Evolutionary conservation across 1,284 basidiomycete genomes (phyloP).

Genomic region (Trametes versicolor): DNA sequence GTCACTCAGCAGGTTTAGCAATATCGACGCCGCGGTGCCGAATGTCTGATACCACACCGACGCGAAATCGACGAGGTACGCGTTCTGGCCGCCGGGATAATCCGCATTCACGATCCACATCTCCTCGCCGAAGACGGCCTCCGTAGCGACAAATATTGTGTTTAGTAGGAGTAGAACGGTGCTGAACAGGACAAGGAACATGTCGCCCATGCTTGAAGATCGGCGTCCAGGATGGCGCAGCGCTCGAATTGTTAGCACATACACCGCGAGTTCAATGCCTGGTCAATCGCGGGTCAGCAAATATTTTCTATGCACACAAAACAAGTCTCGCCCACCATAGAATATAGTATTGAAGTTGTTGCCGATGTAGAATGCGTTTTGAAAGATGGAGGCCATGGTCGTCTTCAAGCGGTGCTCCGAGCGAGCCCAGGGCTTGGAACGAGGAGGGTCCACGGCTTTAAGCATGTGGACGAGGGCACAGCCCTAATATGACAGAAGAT

Average conservation of each 20-base stretch:
- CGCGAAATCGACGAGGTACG: slow-evolving; percentile 23
- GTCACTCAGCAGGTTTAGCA: slow-evolving; percentile 25
- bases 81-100: slow-evolving; percentile 24
- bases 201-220: background rate
- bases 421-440: too few species aligned
- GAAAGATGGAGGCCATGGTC: slow-evolving; percentile 17
- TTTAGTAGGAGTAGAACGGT: slow-evolving; percentile 23
- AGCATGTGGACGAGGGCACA: too few species aligned
- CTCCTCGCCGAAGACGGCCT: slow-evolving; percentile 31
- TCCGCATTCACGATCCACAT: slow-evolving; percentile 31
- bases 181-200: slow-evolving; percentile 21
- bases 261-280: slow-evolving; percentile 39
- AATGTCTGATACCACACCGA: slow-evolving; percentile 35
- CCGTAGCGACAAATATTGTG: slow-evolving; percentile 29
- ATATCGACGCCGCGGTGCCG: slow-evolving; percentile 25
- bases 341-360: slow-evolving; percentile 38
- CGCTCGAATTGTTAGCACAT: slow-evolving; percentile 30
- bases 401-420: too few species aligned
- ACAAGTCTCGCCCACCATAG: slow-evolving; percentile 32
- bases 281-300: background rate
- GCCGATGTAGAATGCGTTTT: slow-evolving; percentile 40
- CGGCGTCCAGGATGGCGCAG: slow-evolving; percentile 5
- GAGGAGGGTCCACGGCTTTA: too few species aligned
- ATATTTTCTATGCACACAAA: too few species aligned
- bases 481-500: too few species aligned